Evolutionary conservation across 2,329 filamentous ascomycete species (phyloP).

Genomic region (Fusarium sororula): DNA sequence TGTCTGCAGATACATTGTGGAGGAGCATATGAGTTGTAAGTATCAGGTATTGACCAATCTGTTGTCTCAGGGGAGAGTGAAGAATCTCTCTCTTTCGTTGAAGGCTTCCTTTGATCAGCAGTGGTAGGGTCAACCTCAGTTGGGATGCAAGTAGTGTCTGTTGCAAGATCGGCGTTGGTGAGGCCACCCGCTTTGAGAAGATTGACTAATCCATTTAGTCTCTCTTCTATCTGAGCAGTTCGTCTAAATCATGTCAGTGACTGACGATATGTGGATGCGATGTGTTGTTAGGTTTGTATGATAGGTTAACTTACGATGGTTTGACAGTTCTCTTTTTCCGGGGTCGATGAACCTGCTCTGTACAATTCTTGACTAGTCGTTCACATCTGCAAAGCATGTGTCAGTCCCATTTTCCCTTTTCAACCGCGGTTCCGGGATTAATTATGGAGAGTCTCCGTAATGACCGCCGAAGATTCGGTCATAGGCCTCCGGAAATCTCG

Average conservation of each 20-base stretch:
- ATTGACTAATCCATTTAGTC: slow-evolving; percentile 59
- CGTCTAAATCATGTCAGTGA: slow-evolving; percentile 46
- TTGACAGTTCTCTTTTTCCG: slow-evolving; percentile 62
- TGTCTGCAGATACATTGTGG: slow-evolving; percentile 59
- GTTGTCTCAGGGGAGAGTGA: slow-evolving; percentile 21
- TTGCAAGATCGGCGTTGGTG: slow-evolving; percentile 31
- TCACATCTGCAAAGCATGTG: slow-evolving; percentile 52
- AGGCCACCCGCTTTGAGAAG: slow-evolving; percentile 56
- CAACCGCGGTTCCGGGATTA: slow-evolving; percentile 2
- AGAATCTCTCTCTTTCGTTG: slow-evolving; percentile 24
- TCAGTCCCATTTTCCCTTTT: slow-evolving; percentile 5
- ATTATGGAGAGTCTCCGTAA: slow-evolving; percentile 22
- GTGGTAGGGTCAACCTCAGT: slow-evolving; percentile 40
- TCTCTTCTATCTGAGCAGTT: slow-evolving; percentile 60
- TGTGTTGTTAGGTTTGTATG: background rate
- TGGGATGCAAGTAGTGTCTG: slow-evolving; percentile 42
- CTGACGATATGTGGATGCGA: background rate
- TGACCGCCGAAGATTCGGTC: slow-evolving; percentile 12
- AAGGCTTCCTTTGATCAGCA: slow-evolving; percentile 39
- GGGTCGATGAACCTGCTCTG: slow-evolving; percentile 57
- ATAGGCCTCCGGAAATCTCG: slow-evolving; percentile 11
- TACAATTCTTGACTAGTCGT: slow-evolving; percentile 58
- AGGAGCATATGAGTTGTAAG: slow-evolving; percentile 58
- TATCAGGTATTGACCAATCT: slow-evolving; percentile 49
- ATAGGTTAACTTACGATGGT: slow-evolving; percentile 55